Percentiles rank a stretch among this genome's conserved stretches.
Evolutionary conservation across 2,329 filamentous ascomycete species (phyloP).

Genomic region (Exophiala calicioides): DNA sequence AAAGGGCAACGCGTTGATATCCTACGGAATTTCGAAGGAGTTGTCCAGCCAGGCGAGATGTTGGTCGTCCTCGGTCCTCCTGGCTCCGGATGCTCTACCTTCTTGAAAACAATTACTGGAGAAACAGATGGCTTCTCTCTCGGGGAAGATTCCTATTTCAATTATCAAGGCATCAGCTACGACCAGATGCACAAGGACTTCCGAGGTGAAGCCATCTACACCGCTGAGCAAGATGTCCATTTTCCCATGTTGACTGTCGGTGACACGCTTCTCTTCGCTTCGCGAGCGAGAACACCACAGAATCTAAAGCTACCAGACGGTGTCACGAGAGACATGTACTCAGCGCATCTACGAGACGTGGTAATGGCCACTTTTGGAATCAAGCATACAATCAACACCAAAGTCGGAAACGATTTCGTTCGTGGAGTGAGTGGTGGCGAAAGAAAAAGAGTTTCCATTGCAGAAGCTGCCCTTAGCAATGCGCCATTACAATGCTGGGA

Average conservation of each 20-base stretch:
- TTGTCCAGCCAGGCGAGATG: constrained; percentile 61
- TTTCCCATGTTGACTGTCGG: constrained; percentile 76
- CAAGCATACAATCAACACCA: constrained; percentile 47
- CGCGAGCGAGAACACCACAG: constrained; percentile 53
- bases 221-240: constrained; percentile 79
- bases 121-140: constrained; percentile 77
- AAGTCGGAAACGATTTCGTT: constrained; percentile 59
- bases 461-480: constrained; percentile 52
- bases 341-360: constrained; percentile 46
- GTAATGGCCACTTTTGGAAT: constrained; percentile 56
- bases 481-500: constrained; percentile 50
- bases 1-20: too few relatives aligned
- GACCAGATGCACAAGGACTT: constrained; percentile 74
- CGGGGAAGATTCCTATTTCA: constrained; percentile 68
- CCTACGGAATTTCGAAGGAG: constrained; percentile 63
- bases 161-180: constrained; percentile 75
- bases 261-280: constrained; percentile 68
- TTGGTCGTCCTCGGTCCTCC: constrained; percentile 57
- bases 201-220: constrained; percentile 84
- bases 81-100: constrained; percentile 67
- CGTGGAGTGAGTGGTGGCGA: constrained; percentile 64
- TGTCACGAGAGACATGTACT: constrained; percentile 47
- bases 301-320: too few relatives aligned
- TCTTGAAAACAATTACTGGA: constrained; percentile 78
- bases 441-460: constrained; percentile 62